These are phyloP conservation scores for Rutidosis leptorrhynchoides DNA, from an alignment of 129 eudicot genomes.

Conservation along the genomic window DNA sequence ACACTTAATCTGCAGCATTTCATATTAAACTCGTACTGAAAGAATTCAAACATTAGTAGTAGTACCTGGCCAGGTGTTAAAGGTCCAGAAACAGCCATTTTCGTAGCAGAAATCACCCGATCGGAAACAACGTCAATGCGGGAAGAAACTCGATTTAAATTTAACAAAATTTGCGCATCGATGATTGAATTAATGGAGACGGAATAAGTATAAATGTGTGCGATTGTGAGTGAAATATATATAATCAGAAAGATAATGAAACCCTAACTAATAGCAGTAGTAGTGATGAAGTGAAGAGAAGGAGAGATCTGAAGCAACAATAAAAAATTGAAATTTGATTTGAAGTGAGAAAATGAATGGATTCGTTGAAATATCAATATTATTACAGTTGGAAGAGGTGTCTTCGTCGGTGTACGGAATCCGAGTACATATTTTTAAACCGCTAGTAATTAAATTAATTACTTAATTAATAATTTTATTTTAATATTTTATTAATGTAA, in stretches of 20 bases:
- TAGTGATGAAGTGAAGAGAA: conserved; percentile 2
- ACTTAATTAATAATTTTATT: no score
- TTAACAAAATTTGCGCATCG: conserved; percentile 6
- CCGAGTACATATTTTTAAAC: conserved; percentile 12
- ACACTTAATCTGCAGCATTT: not conserved
- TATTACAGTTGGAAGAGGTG: conserved; percentile 38
- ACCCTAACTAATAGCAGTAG: conserved; percentile 33
- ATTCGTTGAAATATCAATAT: conserved; percentile 1
- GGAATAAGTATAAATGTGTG: conserved; percentile 4
- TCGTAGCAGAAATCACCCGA: conserved; percentile 10
- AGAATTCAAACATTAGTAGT: not conserved
- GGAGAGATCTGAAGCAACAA: conserved; percentile 82
- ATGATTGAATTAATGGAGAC: not conserved
- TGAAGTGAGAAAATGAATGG: conserved; percentile 30
- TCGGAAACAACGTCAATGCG: conserved; percentile 17
- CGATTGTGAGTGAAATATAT: conserved; percentile 1
- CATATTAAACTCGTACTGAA: not conserved
- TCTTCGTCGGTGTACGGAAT: conserved; percentile 36
- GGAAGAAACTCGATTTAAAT: conserved; percentile 13
- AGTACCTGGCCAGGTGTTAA: conserved; percentile 75
- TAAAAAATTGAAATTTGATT: conserved; percentile 15
- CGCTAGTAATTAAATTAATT: no score
- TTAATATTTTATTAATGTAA: no score
- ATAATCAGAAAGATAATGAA: conserved; percentile 23
- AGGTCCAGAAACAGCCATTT: conserved; percentile 76